These are phyloP conservation scores for Plantago major DNA, from an alignment of 257 asterid species.

Conservation along the genomic window DNA sequence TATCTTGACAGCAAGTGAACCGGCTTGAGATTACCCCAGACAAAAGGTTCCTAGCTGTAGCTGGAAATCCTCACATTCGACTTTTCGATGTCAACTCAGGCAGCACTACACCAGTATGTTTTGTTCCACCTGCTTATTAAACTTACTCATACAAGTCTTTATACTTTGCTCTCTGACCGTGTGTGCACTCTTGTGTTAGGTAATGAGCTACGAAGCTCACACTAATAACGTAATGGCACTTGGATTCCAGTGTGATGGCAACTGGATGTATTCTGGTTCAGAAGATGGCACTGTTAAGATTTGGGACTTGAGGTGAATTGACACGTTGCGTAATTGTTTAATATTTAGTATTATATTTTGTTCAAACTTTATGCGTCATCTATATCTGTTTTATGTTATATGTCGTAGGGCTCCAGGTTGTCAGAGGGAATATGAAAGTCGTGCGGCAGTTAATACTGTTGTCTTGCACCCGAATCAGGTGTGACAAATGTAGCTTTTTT, in stretches of 20 bases:
- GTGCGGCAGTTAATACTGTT: constrained; percentile 97
- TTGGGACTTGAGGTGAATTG: constrained; percentile 81
- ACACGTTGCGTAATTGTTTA: neutral
- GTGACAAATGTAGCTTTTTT: too few relatives aligned
- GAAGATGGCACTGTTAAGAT: constrained; percentile 99
- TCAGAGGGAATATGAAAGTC: constrained; percentile 98
- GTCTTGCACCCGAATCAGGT: constrained; percentile 98
- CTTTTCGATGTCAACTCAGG: constrained; percentile 80
- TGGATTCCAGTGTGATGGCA: constrained; percentile 96
- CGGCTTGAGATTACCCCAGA: constrained; percentile 95
- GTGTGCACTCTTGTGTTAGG: constrained; percentile 34
- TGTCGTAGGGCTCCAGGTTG: constrained; percentile 89
- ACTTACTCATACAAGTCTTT: neutral
- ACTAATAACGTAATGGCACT: constrained; percentile 97
- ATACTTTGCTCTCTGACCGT: neutral
- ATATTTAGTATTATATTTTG: neutral
- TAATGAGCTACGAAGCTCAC: constrained; percentile 95
- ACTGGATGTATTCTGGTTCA: constrained; percentile 99
- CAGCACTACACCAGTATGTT: constrained; percentile 81
- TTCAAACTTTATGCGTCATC: constrained; percentile 12
- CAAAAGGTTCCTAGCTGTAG: constrained; percentile 85
- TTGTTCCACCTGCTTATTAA: neutral
- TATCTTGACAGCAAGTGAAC: constrained; percentile 76
- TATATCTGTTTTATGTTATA: constrained; percentile 17
- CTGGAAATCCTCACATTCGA: constrained; percentile 98